phyloP scores from a whole-genome alignment of 495 filamentous ascomycete species.

The Tuber magnatum region DNA sequence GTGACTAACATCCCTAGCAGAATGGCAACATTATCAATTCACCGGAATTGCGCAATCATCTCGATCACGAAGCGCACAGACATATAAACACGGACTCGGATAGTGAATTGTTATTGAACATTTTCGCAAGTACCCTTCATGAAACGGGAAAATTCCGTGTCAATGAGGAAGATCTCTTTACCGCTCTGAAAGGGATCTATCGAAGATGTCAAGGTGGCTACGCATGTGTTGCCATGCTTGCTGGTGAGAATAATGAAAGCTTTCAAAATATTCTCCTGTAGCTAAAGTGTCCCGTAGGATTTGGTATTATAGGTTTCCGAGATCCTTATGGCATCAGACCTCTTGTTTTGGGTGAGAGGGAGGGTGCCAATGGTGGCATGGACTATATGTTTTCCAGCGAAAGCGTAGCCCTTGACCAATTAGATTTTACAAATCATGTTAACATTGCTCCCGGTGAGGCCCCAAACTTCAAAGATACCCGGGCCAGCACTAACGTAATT shows the following conservation, averaged over 20 bases:
- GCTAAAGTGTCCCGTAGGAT: constrained; percentile 47
- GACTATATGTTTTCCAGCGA: constrained; percentile 99
- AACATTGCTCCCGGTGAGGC: constrained; percentile 67
- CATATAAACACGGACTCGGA: constrained; percentile 97
- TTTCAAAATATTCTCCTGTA: constrained; percentile 3
- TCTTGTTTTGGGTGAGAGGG: constrained; percentile 68
- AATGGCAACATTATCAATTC: constrained; percentile 97
- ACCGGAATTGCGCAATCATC: constrained; percentile 63
- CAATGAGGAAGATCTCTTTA: constrained; percentile 84
- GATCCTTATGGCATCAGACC: constrained; percentile 89
- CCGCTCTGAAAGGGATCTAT: constrained; percentile 66
- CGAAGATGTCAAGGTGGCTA: constrained; percentile 72
- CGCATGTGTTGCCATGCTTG: constrained; percentile 86
- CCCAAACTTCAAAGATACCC: neutral
- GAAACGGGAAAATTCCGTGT: constrained; percentile 95
- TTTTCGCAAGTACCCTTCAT: constrained; percentile 88
- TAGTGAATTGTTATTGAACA: constrained; percentile 89
- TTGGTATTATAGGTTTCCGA: constrained; percentile 82
- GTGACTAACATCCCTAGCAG: constrained; percentile 49
- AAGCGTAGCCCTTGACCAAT: constrained; percentile 79
- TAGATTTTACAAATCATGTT: constrained; percentile 71
- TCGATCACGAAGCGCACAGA: constrained; percentile 82
- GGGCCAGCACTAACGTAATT: neutral
- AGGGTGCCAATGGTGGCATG: constrained; percentile 55
- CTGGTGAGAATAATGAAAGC: constrained; percentile 50